phyloP scores from a whole-genome alignment of 2,329 filamentous ascomycete genomes.

The Ophiostoma montium region DNA sequence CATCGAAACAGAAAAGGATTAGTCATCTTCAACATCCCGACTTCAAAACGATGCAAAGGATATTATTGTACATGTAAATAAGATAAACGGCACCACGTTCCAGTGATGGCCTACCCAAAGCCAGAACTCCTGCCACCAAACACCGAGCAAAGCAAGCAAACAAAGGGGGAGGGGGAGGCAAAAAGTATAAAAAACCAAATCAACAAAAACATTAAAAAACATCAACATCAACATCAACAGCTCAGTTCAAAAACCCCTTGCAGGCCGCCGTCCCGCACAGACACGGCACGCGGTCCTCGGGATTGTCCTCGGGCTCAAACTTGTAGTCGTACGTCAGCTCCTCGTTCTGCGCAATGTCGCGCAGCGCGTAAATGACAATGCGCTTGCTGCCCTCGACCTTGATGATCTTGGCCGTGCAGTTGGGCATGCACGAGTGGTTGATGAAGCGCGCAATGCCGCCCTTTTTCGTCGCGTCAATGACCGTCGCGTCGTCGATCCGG shows the following conservation, averaged over 20 bases:
- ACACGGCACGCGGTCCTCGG: constrained; percentile 89
- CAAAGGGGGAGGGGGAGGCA: no score
- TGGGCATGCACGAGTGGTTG: constrained; percentile 96
- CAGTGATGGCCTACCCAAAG: no score
- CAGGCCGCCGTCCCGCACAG: constrained; percentile 91
- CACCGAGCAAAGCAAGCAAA: no score
- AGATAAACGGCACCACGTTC: no score
- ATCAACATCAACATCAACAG: neutral
- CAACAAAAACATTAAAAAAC: neutral
- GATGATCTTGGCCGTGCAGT: constrained; percentile 98
- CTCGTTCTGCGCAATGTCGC: constrained; percentile 91
- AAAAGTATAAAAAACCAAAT: no score
- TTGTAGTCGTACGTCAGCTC: constrained; percentile 99
- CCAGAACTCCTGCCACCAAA: no score
- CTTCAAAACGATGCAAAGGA: no score
- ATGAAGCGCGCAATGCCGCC: constrained; percentile 97
- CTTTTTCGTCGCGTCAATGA: constrained; percentile 97
- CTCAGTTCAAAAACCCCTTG: constrained; percentile 94
- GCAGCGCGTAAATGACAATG: constrained; percentile 95
- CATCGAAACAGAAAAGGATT: no score
- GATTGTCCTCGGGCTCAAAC: constrained; percentile 93
- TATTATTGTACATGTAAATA: no score
- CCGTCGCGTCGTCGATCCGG: constrained; percentile 93
- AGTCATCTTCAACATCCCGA: no score
- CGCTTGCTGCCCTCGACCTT: constrained; percentile 95